These are phyloP conservation scores for Backusella sp. DNA, from an alignment of 192 early-diverging fungal species.

Conservation along the genomic window DNA sequence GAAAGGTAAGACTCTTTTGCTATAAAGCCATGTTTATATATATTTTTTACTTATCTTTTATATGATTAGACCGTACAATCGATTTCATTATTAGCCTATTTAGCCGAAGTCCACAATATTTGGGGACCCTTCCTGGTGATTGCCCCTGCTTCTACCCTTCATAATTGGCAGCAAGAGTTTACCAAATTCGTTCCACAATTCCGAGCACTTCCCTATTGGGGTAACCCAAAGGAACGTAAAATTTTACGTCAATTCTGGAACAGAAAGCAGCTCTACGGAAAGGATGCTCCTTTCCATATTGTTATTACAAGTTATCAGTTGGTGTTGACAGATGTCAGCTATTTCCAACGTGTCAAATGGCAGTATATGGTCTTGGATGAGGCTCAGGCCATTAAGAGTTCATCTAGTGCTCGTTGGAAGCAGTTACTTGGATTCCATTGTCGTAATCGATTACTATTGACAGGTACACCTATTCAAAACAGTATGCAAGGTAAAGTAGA, in stretches of 20 bases:
- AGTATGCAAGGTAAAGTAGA: conserved; percentile 66
- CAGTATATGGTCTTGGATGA: conserved; percentile 96
- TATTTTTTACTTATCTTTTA: neutral
- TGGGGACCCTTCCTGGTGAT: conserved; percentile 94
- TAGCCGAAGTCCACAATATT: conserved; percentile 83
- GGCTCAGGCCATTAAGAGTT: conserved; percentile 93
- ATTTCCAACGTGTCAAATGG: conserved; percentile 86
- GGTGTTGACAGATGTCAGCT: conserved; percentile 74
- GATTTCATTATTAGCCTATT: conserved; percentile 83
- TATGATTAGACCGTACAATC: conserved; percentile 80
- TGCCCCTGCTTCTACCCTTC: conserved; percentile 83
- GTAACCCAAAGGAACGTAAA: conserved; percentile 79
- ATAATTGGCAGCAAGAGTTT: conserved; percentile 94
- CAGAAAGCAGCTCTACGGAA: conserved; percentile 70
- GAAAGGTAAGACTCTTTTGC: conserved; percentile 28
- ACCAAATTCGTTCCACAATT: conserved; percentile 77
- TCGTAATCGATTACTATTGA: conserved; percentile 82
- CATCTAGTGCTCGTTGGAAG: conserved; percentile 85
- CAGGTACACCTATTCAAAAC: conserved; percentile 94
- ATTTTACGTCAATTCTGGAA: conserved; percentile 78
- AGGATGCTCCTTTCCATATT: conserved; percentile 84
- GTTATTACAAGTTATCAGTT: conserved; percentile 90
- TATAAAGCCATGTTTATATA: neutral
- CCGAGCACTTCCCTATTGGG: conserved; percentile 86
- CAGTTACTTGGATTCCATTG: conserved; percentile 80